Conservation (phyloP, 352 stramenopile species). For the Phytophthora rubi region DNA sequence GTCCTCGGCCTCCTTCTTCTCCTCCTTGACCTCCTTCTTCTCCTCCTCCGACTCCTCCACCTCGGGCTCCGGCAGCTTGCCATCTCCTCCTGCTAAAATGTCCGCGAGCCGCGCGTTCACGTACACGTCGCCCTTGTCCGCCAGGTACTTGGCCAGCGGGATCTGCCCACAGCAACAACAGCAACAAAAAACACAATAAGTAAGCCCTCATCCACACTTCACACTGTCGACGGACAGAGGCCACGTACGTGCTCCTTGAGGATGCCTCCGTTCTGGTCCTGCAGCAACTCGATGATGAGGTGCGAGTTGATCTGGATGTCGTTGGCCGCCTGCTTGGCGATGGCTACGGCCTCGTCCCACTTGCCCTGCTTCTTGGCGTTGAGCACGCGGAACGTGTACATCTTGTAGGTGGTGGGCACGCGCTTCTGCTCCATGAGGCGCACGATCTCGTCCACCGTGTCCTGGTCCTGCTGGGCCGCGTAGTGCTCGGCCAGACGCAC, state of each 20-base stretch:
- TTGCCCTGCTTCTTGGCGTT: conserved; percentile 70
- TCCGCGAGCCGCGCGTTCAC: conserved; percentile 59
- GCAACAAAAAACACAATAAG: background rate
- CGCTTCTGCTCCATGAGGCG: conserved; percentile 53
- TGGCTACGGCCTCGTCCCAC: conserved; percentile 58
- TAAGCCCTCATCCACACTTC: background rate
- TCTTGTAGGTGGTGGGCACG: conserved; percentile 69
- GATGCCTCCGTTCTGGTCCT: conserved; percentile 65
- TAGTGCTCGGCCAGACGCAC: conserved; percentile 79
- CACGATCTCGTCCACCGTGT: conserved; percentile 67
- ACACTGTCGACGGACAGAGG: background rate
- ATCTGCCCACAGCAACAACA: conserved; percentile 41
- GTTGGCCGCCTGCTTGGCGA: conserved; percentile 73
- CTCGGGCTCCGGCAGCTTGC: conserved; percentile 31
- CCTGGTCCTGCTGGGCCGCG: conserved; percentile 56
- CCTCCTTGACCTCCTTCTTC: conserved; percentile 10
- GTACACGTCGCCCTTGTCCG: conserved; percentile 83
- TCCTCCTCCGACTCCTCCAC: conserved; percentile 29
- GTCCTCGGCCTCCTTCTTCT: conserved; percentile 26
- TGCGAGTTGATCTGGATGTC: conserved; percentile 81
- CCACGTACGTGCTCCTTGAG: conserved; percentile 58
- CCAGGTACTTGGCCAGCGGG: conserved; percentile 78
- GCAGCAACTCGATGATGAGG: conserved; percentile 73
- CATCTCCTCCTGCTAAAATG: conserved; percentile 59
- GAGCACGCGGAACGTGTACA: conserved; percentile 75